A percentile compares a stretch with the other conserved stretches of the same genome.
phyloP scores from a whole-genome alignment of 495 filamentous ascomycete genomes.

The Penicillium bialowiezense region DNA sequence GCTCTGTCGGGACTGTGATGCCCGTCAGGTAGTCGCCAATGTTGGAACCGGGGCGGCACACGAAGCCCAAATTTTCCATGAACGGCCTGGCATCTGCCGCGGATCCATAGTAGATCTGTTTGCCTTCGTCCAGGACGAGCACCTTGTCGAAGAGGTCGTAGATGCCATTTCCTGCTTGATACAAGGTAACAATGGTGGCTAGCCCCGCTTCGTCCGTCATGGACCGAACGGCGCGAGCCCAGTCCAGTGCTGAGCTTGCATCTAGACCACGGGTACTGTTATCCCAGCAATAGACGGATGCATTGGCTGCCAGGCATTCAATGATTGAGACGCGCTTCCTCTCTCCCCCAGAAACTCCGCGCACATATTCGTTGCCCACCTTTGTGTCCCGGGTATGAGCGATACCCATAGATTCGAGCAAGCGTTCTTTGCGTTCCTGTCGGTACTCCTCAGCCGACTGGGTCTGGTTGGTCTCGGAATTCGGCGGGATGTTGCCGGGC shows the following conservation, averaged over 20 bases:
- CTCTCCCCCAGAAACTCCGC: constrained; percentile 77
- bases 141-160: constrained; percentile 58
- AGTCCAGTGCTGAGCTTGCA: constrained; percentile 68
- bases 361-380: constrained; percentile 69
- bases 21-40: constrained; percentile 69
- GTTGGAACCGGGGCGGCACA: constrained; percentile 36
- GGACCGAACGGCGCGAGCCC: constrained; percentile 59
- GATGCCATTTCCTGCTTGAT: constrained; percentile 74
- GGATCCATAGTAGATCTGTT: constrained; percentile 57
- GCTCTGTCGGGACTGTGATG: constrained; percentile 59
- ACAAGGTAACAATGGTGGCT: constrained; percentile 68
- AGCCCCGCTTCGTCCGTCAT: constrained; percentile 67
- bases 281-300: constrained; percentile 69
- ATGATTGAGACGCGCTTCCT: constrained; percentile 55
- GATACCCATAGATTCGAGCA: constrained; percentile 61
- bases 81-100: constrained; percentile 50
- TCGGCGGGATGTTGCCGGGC: constrained; percentile 16
- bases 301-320: constrained; percentile 59
- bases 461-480: constrained; percentile 6
- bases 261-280: constrained; percentile 78
- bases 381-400: constrained; percentile 44
- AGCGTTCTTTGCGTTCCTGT: constrained; percentile 55
- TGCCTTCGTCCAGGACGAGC: constrained; percentile 52
- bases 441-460: constrained; percentile 47
- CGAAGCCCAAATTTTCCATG: constrained; percentile 52